A percentile compares a stretch with the other conserved stretches of the same genome.
Evolutionary conservation across 805 yeast genomes (phyloP).

Genomic region (Suhomyces canberraensis): DNA sequence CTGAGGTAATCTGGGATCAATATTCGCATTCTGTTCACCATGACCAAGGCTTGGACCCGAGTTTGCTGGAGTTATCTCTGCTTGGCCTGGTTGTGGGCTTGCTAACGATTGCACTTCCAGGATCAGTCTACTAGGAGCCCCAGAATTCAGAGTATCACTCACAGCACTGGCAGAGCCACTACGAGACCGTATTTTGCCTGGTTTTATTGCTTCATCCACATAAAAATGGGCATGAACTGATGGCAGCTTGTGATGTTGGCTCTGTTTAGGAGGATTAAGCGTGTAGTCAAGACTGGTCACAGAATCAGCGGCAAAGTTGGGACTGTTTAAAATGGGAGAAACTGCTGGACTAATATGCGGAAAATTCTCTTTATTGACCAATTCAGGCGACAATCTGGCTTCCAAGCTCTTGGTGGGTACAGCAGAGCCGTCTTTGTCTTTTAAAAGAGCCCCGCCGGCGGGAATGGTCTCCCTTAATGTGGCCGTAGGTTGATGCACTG

Average conservation of each 20-base stretch:
- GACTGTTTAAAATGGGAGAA: not conserved
- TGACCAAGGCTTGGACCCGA: not conserved
- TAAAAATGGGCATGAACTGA: slow-evolving; percentile 79
- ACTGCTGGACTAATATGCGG: slow-evolving; percentile 1
- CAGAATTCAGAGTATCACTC: not conserved
- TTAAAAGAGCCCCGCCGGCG: slow-evolving; percentile 46
- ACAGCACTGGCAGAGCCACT: slow-evolving; percentile 33
- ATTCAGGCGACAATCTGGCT: not conserved
- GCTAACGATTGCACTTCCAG: not conserved
- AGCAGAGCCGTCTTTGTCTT: slow-evolving; percentile 15
- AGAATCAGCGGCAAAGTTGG: slow-evolving; percentile 14
- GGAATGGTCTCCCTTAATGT: slow-evolving; percentile 32
- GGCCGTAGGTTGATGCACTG: slow-evolving; percentile 1
- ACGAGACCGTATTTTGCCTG: slow-evolving; percentile 33
- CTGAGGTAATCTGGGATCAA: slow-evolving; percentile 65
- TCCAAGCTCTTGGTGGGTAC: not conserved
- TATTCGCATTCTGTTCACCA: slow-evolving; percentile 43
- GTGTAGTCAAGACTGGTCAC: slow-evolving; percentile 23
- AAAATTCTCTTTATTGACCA: not conserved
- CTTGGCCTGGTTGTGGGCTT: not conserved
- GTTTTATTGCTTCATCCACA: slow-evolving; percentile 65
- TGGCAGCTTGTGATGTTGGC: slow-evolving; percentile 49
- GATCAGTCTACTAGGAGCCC: slow-evolving; percentile 5
- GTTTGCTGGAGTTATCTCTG: not conserved
- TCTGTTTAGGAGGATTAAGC: slow-evolving; percentile 28